Evolutionary conservation across 306 rosid species (phyloP), one percentile per base, ranked within the genome.

Genomic region (Lathyrus oleraceus): DNA sequence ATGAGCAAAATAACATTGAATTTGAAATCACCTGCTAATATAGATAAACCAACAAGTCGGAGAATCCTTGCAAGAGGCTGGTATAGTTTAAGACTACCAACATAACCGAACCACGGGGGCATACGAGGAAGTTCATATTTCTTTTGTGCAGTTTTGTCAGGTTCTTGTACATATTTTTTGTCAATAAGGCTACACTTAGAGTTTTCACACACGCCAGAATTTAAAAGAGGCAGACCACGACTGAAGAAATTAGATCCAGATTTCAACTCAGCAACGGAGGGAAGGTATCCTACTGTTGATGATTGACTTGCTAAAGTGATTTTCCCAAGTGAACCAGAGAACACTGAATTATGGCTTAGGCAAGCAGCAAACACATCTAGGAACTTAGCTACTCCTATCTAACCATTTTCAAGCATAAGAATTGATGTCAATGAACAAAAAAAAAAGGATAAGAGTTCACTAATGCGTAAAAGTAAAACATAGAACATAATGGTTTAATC

Each of bases 31-130:
- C 98, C 98, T 88, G 96, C 69, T 81, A 83, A 72, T 70, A 76
- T 56, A 76, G 96, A 88, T 75, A 90, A 79, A 70, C 96, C 98
- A 27, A 85, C 87, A 66, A 93, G 88, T 73, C 91, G 86, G 71
- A 93, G 96, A 78, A 85, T 89, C 83, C 98, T 82, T 45, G 91
- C 84, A 74, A 93, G 97, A 62, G 89, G 83, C 81, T 87, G 78
- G 79, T 93, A 93, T 53, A 87, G 78, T 61, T 83, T 90, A 32
- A 8, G 73, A 79, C 89, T 85, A 44, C 98, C 96, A 74, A 84
- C 75, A 64, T 79, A 71, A 67, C 75, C 70, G 79, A 90, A 93
- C 98, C 98, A 93, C 72, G 98, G 94, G 81, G 98, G 98, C 96
- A 88, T 88, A 65, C 84, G 89, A 21, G 98, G 97, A 77, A 93